These are phyloP conservation scores for Blastobotrys ciferrii DNA, from an alignment of 1,139 yeast genomes.

Conservation along the genomic window DNA sequence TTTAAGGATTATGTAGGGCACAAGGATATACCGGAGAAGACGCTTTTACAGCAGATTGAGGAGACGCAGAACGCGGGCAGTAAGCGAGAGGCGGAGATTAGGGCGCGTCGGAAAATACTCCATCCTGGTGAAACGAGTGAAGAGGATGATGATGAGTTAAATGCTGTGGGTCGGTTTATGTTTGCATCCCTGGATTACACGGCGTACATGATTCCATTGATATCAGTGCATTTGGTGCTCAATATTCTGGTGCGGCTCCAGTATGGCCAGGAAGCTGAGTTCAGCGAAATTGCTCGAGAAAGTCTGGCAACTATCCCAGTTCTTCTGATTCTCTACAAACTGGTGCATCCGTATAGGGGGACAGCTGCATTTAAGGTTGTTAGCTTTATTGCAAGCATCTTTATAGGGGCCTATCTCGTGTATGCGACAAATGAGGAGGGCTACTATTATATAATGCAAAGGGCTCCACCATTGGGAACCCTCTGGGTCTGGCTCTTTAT, in stretches of 20 bases:
- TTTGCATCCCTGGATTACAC: conserved; percentile 34
- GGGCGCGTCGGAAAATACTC: conserved; percentile 2
- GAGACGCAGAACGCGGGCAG: conserved; percentile 22
- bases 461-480: conserved; percentile 44
- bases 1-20: conserved; percentile 25
- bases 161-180: conserved; percentile 28
- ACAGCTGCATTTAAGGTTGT: conserved; percentile 25
- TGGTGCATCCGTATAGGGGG: conserved; percentile 29
- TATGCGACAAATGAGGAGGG: conserved; percentile 38
- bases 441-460: conserved; percentile 40
- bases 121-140: conserved; percentile 6
- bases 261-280: conserved; percentile 31
- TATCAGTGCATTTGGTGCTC: conserved; percentile 35
- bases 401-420: conserved; percentile 37
- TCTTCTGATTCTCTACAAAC: conserved; percentile 30
- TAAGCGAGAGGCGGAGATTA: conserved; percentile 4
- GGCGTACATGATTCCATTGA: conserved; percentile 34
- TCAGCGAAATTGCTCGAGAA: conserved; percentile 25
- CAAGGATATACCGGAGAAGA: conserved; percentile 28
- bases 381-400: conserved; percentile 28
- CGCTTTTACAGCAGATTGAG: conserved; percentile 33
- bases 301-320: conserved; percentile 32
- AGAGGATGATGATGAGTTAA: conserved; percentile 28
- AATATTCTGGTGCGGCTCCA: conserved; percentile 38
- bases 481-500: conserved; percentile 42